A percentile compares a stretch with the other conserved stretches of the same genome.
These are phyloP conservation scores for Candida odintsovae DNA, from an alignment of 805 yeast species.

Conservation along the genomic window DNA sequence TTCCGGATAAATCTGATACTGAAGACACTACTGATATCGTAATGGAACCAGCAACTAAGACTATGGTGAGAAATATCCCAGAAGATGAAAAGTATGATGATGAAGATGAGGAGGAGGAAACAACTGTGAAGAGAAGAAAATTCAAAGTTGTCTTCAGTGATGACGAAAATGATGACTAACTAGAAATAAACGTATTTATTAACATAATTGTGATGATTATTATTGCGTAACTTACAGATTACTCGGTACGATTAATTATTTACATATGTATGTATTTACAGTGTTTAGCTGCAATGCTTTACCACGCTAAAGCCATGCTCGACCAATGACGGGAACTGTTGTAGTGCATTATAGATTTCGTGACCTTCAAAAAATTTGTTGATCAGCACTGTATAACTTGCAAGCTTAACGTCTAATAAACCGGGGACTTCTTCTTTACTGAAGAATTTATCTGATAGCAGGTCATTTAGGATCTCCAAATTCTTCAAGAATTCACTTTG, in stretches of 20 bases:
- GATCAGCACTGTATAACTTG: slow-evolving; percentile 26
- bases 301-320: slow-evolving; percentile 3
- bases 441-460: slow-evolving; percentile 15
- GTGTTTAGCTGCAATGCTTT: background rate
- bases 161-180: slow-evolving; percentile 11
- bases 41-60: background rate
- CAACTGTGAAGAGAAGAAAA: slow-evolving; percentile 2
- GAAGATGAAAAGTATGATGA: background rate
- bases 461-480: slow-evolving; percentile 20
- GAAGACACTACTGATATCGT: background rate
- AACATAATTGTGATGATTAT: no score
- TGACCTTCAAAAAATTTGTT: slow-evolving; percentile 14
- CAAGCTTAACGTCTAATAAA: slow-evolving; percentile 26
- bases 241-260: no score
- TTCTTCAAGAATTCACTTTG: slow-evolving; percentile 19
- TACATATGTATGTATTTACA: no score
- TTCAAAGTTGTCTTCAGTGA: slow-evolving; percentile 7
- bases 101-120: slow-evolving; percentile 2
- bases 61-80: background rate
- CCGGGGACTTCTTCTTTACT: slow-evolving; percentile 15
- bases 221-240: no score
- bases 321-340: slow-evolving; percentile 8
- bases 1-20: background rate
- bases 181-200: background rate
- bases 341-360: slow-evolving; percentile 2